A percentile compares a stretch with the other conserved stretches of the same genome.
Evolutionary conservation across 805 yeast species (phyloP).

Genomic region (Suhomyces vadensis): DNA sequence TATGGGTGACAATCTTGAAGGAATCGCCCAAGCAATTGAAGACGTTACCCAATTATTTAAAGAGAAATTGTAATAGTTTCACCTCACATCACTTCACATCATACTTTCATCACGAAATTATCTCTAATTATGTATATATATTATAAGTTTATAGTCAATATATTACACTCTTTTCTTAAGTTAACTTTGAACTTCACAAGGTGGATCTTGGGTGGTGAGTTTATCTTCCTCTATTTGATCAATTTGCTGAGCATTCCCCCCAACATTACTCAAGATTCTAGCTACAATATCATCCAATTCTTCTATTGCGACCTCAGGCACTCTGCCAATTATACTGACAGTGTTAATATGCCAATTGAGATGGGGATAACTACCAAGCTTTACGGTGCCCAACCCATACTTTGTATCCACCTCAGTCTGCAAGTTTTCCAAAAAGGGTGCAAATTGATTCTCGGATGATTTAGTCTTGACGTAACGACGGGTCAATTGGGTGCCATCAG

Average conservation of each 20-base stretch:
- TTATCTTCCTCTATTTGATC: constrained; percentile 56
- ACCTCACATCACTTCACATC: neutral
- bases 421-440: constrained; percentile 56
- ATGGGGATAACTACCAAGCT: constrained; percentile 87
- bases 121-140: neutral
- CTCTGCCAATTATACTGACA: constrained; percentile 69
- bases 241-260: constrained; percentile 56
- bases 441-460: constrained; percentile 64
- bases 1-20: constrained; percentile 81
- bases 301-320: constrained; percentile 24
- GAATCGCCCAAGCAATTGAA: constrained; percentile 70
- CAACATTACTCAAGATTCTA: constrained; percentile 46
- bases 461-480: constrained; percentile 65
- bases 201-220: constrained; percentile 27
- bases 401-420: constrained; percentile 40
- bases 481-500: constrained; percentile 15
- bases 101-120: neutral
- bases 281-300: constrained; percentile 47
- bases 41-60: constrained; percentile 62
- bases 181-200: neutral
- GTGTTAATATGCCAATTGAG: constrained; percentile 62
- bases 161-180: neutral
- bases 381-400: constrained; percentile 43
- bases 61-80: constrained; percentile 60
- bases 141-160: neutral